Evolutionary conservation across 2,329 filamentous ascomycete genomes (phyloP).

Genomic region (Aspergillus clavatus): DNA sequence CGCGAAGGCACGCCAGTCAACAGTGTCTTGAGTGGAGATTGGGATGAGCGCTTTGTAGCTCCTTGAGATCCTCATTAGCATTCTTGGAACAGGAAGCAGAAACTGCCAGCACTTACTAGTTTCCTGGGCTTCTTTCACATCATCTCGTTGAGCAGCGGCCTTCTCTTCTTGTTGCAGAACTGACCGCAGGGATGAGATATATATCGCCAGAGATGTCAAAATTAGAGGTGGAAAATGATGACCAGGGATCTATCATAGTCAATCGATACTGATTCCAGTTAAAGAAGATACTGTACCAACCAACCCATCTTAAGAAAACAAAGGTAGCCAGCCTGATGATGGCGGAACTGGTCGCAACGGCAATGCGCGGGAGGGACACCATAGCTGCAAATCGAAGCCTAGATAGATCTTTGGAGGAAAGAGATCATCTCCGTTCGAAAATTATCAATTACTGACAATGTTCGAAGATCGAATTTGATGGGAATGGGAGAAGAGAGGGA

Average conservation of each 20-base stretch:
- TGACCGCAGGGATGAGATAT: conserved; percentile 38
- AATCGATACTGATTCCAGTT: not conserved
- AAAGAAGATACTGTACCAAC: not conserved
- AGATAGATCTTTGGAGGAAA: not conserved
- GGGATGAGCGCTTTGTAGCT: not conserved
- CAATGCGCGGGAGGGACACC: conserved; percentile 28
- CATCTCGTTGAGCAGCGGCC: conserved; percentile 5
- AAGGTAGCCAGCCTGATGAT: conserved; percentile 35
- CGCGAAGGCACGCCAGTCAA: conserved; percentile 72
- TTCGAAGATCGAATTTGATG: not conserved
- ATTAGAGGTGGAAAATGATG: conserved; percentile 35
- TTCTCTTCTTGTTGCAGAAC: conserved; percentile 11
- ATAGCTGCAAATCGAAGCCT: conserved; percentile 17
- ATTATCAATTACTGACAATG: not conserved
- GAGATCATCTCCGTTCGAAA: not conserved
- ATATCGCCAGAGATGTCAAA: conserved; percentile 41
- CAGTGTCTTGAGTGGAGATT: conserved; percentile 57
- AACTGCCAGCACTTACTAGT: not conserved
- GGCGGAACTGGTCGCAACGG: conserved; percentile 34
- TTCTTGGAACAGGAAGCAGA: not conserved
- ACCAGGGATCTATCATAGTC: conserved; percentile 32
- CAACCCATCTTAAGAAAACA: conserved; percentile 44
- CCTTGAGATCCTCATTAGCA: not conserved
- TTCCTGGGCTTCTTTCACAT: conserved; percentile 8
- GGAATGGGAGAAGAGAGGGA: not conserved